Evolutionary conservation across 345 rosid species (phyloP).

Genomic region (Lumnitzera racemosa): DNA sequence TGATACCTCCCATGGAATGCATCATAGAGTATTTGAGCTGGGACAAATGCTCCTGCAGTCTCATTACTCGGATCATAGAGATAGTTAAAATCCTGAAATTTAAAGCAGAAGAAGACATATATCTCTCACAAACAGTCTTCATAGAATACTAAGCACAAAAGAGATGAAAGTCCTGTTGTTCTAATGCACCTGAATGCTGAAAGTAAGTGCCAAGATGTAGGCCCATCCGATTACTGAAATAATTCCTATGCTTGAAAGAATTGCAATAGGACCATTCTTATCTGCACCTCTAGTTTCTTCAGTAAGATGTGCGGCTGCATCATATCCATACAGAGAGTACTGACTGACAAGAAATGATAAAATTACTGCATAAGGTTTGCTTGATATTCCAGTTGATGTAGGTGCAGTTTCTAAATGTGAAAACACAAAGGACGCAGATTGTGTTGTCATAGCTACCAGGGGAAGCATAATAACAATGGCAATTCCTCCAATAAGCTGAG

Average conservation of each 20-base stretch:
- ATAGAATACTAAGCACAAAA: neutral
- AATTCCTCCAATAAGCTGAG: slow-evolving; percentile 44
- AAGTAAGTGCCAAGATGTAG: slow-evolving; percentile 51
- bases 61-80: slow-evolving; percentile 45
- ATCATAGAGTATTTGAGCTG: slow-evolving; percentile 56
- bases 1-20: slow-evolving; percentile 65
- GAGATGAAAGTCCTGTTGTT: neutral
- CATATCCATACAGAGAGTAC: slow-evolving; percentile 54
- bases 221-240: slow-evolving; percentile 58
- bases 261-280: slow-evolving; percentile 54
- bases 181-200: slow-evolving; percentile 41
- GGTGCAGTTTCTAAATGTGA: slow-evolving; percentile 37
- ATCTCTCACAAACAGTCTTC: too few species aligned
- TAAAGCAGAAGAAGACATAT: neutral
- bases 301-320: slow-evolving; percentile 60
- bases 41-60: slow-evolving; percentile 50
- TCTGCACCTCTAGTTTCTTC: slow-evolving; percentile 67
- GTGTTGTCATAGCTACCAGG: slow-evolving; percentile 36
- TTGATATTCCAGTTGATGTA: slow-evolving; percentile 39
- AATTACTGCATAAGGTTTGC: slow-evolving; percentile 47
- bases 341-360: slow-evolving; percentile 53
- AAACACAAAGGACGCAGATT: slow-evolving; percentile 48
- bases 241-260: slow-evolving; percentile 51
- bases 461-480: slow-evolving; percentile 56
- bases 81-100: slow-evolving; percentile 33